A percentile compares a stretch with the other conserved stretches of the same genome.
Conservation (phyloP, 352 stramenopile species). For the Phytopythium ostracodes region DNA sequence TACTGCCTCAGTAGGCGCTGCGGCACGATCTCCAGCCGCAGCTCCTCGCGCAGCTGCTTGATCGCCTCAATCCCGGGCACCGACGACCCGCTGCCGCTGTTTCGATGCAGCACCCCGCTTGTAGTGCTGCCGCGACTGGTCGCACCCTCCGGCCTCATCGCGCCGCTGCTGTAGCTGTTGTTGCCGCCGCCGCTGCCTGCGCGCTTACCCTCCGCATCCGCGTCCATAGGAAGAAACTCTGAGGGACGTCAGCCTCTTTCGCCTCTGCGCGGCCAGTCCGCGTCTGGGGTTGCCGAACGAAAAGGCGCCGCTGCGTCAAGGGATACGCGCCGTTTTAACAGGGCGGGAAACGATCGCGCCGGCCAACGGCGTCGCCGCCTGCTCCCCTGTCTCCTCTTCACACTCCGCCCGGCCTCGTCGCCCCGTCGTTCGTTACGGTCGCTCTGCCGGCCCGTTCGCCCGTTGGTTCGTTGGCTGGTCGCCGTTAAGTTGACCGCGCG, state of each 20-base stretch:
- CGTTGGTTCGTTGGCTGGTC: too few species aligned
- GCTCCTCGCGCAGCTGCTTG: conserved; percentile 58
- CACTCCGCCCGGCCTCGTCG: too few species aligned
- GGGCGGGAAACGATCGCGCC: neutral
- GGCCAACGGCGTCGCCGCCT: neutral
- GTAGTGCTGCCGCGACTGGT: neutral
- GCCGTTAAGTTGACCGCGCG: too few species aligned
- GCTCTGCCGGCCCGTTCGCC: neutral
- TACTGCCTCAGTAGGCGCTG: conserved; percentile 71
- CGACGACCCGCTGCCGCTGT: neutral
- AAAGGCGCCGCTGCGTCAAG: neutral
- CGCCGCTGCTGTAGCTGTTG: neutral
- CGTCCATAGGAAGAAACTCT: neutral
- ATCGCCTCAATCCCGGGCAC: conserved; percentile 15
- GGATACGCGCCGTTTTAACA: neutral
- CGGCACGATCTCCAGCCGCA: conserved; percentile 62
- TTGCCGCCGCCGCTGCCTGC: neutral
- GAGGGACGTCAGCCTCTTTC: too few species aligned
- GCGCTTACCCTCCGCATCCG: neutral
- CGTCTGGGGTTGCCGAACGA: neutral
- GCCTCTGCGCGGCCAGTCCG: neutral
- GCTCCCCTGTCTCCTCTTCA: too few species aligned
- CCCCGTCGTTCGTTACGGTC: neutral
- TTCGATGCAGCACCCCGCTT: neutral
- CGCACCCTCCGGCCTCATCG: neutral